phyloP scores from a whole-genome alignment of 2,329 filamentous ascomycete species.

The Fusarium sp. region DNA sequence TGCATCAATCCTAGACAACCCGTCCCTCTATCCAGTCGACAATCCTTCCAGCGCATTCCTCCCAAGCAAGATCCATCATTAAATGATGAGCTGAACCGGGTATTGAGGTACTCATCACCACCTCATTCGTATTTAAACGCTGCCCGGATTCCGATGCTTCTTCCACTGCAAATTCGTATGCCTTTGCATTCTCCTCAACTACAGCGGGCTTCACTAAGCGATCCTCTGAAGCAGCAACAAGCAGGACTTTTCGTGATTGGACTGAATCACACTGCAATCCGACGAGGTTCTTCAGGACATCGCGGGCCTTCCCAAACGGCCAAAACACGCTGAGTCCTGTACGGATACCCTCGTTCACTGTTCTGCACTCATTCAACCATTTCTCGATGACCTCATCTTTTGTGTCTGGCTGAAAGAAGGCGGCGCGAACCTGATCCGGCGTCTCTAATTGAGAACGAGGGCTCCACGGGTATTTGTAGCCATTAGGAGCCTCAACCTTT shows the following conservation, averaged over 20 bases:
- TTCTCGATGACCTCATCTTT: background rate
- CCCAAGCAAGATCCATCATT: slow-evolving; percentile 3
- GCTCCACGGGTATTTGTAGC: background rate
- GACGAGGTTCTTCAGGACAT: no score
- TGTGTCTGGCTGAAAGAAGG: no score
- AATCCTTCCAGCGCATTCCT: background rate
- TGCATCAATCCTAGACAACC: no score
- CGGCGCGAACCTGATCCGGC: background rate
- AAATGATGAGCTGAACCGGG: background rate
- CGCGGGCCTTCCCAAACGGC: background rate
- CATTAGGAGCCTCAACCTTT: background rate
- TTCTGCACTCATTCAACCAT: background rate
- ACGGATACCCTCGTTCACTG: background rate
- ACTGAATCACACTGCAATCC: background rate
- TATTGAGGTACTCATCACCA: background rate
- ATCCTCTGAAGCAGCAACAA: background rate
- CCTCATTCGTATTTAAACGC: background rate
- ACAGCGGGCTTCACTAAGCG: background rate
- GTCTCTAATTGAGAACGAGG: background rate
- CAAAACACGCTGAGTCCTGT: background rate
- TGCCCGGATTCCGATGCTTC: background rate
- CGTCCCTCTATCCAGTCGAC: no score
- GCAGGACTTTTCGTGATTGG: background rate
- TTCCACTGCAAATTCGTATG: background rate
- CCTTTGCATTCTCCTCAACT: background rate